phyloP scores from a whole-genome alignment of 1,139 yeast genomes.

The Yamadazyma aaseri region DNA sequence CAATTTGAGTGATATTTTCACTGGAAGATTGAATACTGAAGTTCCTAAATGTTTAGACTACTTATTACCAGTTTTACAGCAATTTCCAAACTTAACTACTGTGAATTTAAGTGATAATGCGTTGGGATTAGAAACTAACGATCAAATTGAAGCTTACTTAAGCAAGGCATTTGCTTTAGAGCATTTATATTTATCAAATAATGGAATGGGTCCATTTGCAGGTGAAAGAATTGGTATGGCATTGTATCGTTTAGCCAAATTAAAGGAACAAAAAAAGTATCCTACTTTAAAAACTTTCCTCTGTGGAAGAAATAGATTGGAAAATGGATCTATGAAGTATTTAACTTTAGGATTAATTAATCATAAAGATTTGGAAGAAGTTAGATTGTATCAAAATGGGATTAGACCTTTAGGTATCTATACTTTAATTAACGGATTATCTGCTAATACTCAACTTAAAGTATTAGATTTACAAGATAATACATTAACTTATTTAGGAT shows the following conservation, averaged over 20 bases:
- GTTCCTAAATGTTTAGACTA: slow-evolving; percentile 80
- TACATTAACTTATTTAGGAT: slow-evolving; percentile 85
- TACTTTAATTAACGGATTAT: slow-evolving; percentile 74
- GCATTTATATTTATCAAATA: slow-evolving; percentile 85
- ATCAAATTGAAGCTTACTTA: slow-evolving; percentile 77
- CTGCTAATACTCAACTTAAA: slow-evolving; percentile 56
- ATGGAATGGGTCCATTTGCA: slow-evolving; percentile 97
- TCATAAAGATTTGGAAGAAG: slow-evolving; percentile 69
- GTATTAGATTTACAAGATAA: slow-evolving; percentile 91
- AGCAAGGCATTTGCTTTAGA: slow-evolving; percentile 74
- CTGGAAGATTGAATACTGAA: slow-evolving; percentile 92
- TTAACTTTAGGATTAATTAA: slow-evolving; percentile 74
- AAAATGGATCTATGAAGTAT: slow-evolving; percentile 85
- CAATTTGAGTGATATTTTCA: slow-evolving; percentile 87
- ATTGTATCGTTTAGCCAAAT: slow-evolving; percentile 66
- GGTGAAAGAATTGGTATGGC: slow-evolving; percentile 93
- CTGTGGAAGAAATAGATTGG: slow-evolving; percentile 95
- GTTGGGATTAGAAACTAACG: slow-evolving; percentile 92
- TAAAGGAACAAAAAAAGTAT: slow-evolving; percentile 48
- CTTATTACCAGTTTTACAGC: slow-evolving; percentile 69
- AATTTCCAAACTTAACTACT: slow-evolving; percentile 66
- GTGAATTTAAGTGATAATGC: slow-evolving; percentile 93
- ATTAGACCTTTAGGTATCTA: slow-evolving; percentile 91
- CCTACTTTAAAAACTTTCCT: slow-evolving; percentile 72
- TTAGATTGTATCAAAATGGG: slow-evolving; percentile 91